These are phyloP conservation scores for Hemerocallis citrina DNA, from an alignment of 106 monocot genomes.

Conservation along the genomic window DNA sequence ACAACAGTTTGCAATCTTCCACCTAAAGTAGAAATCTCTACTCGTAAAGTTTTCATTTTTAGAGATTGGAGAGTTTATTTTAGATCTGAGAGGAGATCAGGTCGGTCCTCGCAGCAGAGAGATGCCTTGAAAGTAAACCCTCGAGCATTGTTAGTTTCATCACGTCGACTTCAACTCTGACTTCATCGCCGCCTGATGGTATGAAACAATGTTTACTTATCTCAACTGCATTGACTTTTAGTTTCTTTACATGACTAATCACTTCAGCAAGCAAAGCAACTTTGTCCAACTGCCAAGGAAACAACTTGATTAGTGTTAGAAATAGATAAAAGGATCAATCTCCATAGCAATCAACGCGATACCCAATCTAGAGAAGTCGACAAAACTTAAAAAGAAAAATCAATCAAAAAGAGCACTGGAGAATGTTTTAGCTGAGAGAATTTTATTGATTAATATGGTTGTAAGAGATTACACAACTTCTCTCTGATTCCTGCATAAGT, in stretches of 20 bases:
- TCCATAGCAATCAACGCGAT: too few species aligned
- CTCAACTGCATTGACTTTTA: conserved; percentile 41
- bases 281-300: conserved; percentile 78
- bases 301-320: too few species aligned
- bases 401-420: too few species aligned
- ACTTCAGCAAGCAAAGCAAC: conserved; percentile 73
- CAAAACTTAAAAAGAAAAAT: too few species aligned
- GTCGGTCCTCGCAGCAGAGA: conserved; percentile 68
- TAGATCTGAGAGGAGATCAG: conserved; percentile 66
- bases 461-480: too few species aligned
- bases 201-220: conserved; percentile 28
- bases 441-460: too few species aligned
- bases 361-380: too few species aligned
- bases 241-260: conserved; percentile 53
- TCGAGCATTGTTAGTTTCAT: too few species aligned
- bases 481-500: too few species aligned
- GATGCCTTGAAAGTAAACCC: conserved; percentile 45
- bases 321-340: too few species aligned
- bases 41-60: conserved; percentile 29
- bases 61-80: conserved; percentile 41
- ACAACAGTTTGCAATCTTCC: conserved; percentile 62
- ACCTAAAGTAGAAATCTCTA: conserved; percentile 67
- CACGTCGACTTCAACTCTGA: too few species aligned
- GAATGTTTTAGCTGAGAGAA: too few species aligned
- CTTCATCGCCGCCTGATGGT: conserved; percentile 65